Conservation (phyloP, 2,329 filamentous ascomycete genomes). For the Neoascochyta sp. region DNA sequence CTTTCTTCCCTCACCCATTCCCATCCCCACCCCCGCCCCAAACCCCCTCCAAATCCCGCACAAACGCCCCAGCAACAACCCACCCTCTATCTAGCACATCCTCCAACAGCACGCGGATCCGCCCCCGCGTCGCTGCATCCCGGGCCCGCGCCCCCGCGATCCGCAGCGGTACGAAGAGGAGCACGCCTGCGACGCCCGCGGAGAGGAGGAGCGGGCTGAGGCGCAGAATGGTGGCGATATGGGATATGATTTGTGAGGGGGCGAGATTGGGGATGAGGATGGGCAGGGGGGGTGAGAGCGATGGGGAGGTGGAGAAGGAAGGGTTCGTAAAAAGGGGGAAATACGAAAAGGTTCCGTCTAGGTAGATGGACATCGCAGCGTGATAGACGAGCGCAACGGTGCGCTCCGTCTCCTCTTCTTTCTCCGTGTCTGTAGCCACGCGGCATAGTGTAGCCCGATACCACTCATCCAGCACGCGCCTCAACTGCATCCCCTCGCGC, state of each 20-base stretch:
- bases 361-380: slow-evolving; percentile 25
- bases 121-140: slow-evolving; percentile 4
- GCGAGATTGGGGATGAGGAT: slow-evolving; percentile 14
- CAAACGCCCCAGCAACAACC: too few relatives aligned
- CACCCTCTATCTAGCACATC: too few relatives aligned
- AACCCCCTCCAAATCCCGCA: too few relatives aligned
- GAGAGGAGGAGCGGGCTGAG: slow-evolving; percentile 13
- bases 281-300: too few relatives aligned
- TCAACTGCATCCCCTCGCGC: slow-evolving; percentile 17
- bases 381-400: slow-evolving; percentile 17
- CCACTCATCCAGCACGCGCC: slow-evolving; percentile 16
- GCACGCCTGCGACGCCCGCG: slow-evolving; percentile 15
- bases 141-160: slow-evolving; percentile 23
- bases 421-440: background rate
- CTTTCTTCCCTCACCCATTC: too few relatives aligned
- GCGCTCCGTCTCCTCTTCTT: slow-evolving; percentile 10
- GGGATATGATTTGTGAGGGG: slow-evolving; percentile 9
- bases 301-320: slow-evolving; percentile 11
- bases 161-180: slow-evolving; percentile 27
- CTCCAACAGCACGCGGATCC: slow-evolving; percentile 11
- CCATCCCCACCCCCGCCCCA: too few relatives aligned
- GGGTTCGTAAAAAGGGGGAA: slow-evolving; percentile 14
- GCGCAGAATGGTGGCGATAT: slow-evolving; percentile 19
- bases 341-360: slow-evolving; percentile 28
- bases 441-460: background rate